Percentiles rank a stretch among this genome's conserved stretches.
Evolutionary conservation across 2,329 filamentous ascomycete species (phyloP).

Genomic region (Parafenestella ontariensis): DNA sequence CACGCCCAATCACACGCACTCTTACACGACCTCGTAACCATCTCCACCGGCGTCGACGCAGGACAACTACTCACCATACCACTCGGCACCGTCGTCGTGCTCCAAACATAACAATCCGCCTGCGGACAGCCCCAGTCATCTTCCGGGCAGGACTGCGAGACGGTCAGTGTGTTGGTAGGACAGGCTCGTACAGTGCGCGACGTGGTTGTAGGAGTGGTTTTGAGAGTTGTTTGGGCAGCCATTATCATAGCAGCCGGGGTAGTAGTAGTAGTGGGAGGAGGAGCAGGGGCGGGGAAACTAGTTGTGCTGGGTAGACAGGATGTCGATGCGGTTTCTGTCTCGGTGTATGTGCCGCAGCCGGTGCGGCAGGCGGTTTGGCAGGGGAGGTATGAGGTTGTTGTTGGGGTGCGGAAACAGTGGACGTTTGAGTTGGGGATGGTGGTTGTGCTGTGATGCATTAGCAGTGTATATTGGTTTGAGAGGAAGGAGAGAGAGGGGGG

Average conservation of each 20-base stretch:
- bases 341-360: conserved; percentile 12
- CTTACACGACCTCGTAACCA: conserved; percentile 12
- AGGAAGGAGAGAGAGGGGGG: no score
- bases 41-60: conserved; percentile 18
- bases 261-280: background rate
- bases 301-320: conserved; percentile 1
- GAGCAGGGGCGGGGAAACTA: background rate
- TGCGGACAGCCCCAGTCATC: conserved; percentile 12
- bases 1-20: conserved; percentile 21
- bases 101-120: conserved; percentile 20
- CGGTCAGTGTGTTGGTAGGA: conserved; percentile 18
- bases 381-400: conserved; percentile 8
- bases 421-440: conserved; percentile 17
- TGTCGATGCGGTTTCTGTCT: background rate
- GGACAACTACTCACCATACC: conserved; percentile 14
- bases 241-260: no score
- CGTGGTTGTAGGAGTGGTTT: conserved; percentile 2
- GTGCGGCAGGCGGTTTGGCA: conserved; percentile 17
- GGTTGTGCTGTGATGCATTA: conserved; percentile 11
- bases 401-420: conserved; percentile 13
- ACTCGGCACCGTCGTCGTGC: conserved; percentile 17
- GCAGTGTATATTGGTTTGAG: background rate
- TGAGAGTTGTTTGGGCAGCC: background rate
- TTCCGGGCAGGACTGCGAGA: conserved; percentile 17
- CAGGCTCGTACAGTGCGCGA: background rate